Evolutionary conservation across 768 basidiomycete genomes (phyloP), one percentile per base, ranked within the genome.

Genomic region (Lactarius vividus): DNA sequence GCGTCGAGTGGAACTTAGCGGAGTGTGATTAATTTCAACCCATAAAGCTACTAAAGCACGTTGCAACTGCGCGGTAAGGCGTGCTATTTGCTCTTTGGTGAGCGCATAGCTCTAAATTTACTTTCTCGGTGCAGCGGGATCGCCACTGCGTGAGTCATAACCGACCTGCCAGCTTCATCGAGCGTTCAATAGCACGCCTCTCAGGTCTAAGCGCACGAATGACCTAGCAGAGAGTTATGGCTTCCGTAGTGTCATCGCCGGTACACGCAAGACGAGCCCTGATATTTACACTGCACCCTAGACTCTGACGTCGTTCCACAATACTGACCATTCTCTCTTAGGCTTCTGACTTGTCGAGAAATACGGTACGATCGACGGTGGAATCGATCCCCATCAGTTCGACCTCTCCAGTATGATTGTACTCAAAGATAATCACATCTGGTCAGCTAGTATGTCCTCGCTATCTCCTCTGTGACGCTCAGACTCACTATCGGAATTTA

Each of bases 351-450:
- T 98, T 35, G 96, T 98, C 6, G 97, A 99, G 77, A 99, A 99
- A 77, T 97, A 99, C 74, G 97, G 89, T 4, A 98, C 98, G 97
- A 78, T 98, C 54, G 93, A 98, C 16, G 97, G 97, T 20, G 97
- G 97, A n/a, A n/a, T n/a, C n/a, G n/a, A n/a, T n/a, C n/a, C n/a
- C n/a, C n/a, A n/a, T n/a, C n/a, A n/a, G n/a, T n/a, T n/a, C n/a
- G n/a, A n/a, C n/a, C n/a, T n/a, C n/a, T n/a, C n/a, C n/a, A n/a
- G n/a, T n/a, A n/a, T n/a, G n/a, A n/a, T n/a, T n/a, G n/a, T n/a
- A n/a, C n/a, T n/a, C n/a, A n/a, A n/a, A n/a, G n/a, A n/a, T n/a
- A n/a, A n/a, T n/a, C n/a, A n/a, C n/a, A n/a, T n/a, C n/a, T n/a
- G n/a, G n/a, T n/a, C n/a, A n/a, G n/a, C n/a, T n/a, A n/a, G n/a